Base-by-base conservation (phyloP, 768 basidiomycete genomes). In the Austroboletus festivus region DNA sequence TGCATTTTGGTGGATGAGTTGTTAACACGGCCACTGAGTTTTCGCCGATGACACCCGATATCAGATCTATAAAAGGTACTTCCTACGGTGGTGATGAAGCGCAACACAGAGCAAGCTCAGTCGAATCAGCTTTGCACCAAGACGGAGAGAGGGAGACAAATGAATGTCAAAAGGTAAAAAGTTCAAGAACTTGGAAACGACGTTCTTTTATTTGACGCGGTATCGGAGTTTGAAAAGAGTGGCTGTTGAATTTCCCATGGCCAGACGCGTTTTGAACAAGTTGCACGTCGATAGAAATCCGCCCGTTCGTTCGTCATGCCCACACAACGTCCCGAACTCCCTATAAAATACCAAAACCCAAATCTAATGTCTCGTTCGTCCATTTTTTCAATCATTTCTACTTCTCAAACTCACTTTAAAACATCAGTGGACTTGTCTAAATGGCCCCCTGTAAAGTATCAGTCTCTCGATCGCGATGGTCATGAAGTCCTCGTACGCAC, bases 401-500 rank as follows among this genome's bases (percentile, higher is more conserved):
- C 0, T 21, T 3, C 1, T 3, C 11, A 1, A 21, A 3, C 38
- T 43, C 20, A 52, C 38, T 0, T 42, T 22, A 8, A 20, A 1
- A 1, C 9, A 1, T 19, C 42, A 76, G 77, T 72, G 40, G 73
- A 74, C 59, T 47, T 65, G 38, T 56, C 63, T 26, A 77, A 75
- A 57, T 70, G 83, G 50, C 86, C 86, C 31, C 74, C 79, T 35
- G 91, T 94, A 40, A 95, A 95, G 71, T 95, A 91, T 66, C 93
- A 94, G 76, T 86, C 90, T 53, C 82, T 96, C 42, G 83, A 83
- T 59, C 82, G 90, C 54, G 89, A 94, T 66, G 89, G 87, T 2
- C 82, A 85, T 63, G 83, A 92, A 64, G 92, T 94, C 48, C 78
- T 94, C 43, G 90, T 86, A 62, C 61, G 82, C 70, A 16, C 26